Base-by-base conservation (phyloP, 1,139 yeast species). In the Saccharomyces hybrid region DNA sequence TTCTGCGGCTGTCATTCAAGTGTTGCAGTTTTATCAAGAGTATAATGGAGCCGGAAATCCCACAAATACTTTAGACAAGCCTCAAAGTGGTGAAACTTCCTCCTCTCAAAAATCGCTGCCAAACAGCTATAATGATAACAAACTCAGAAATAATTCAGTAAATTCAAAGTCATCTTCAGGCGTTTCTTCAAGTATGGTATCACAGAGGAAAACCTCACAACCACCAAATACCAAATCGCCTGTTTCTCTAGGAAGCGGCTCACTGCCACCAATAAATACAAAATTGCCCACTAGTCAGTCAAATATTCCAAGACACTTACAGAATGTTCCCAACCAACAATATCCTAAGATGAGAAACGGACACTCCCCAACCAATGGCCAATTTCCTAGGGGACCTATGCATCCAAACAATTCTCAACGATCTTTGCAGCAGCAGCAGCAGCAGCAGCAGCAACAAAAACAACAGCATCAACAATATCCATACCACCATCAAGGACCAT, bases 1-100 rank as follows among this genome's bases (percentile, higher is more conserved):
- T 64, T 91, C 95, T 0, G 87, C 84, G 29, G 95, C 95, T 0
- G 93, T 80, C 46, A 90, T 93, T 61, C 97, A 93, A 66, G 99
- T 91, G 1, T 80, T 95, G 66, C 96, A 89, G 63, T 93, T 95
- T 68, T 89, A 88, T 68, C 76, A 73, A 57, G 76, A 72, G 59
- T 74, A 71, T 52, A 68, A 47, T 27, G 38, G 26, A 13, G 27
- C 6, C 16, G 25, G 46, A 4, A 26, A 47, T n/a, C 16, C 48
- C 48, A 23, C 29, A 2, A 46, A 27, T 28, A 28, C 31, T 25
- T 25, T 34, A 42, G 50, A 25, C 41, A 50, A 31, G 42, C 38
- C 20, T 50, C 51, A 13, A 16, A 46, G 48, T 27, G 14, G 28
- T 25, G 31, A 46, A 4, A 16, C 31, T 5, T 13, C 48, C n/a